Evolutionary conservation across 1,139 yeast species (phyloP), one percentile per base, ranked within the genome.

Genomic region (Hanseniaspora uvarum): DNA sequence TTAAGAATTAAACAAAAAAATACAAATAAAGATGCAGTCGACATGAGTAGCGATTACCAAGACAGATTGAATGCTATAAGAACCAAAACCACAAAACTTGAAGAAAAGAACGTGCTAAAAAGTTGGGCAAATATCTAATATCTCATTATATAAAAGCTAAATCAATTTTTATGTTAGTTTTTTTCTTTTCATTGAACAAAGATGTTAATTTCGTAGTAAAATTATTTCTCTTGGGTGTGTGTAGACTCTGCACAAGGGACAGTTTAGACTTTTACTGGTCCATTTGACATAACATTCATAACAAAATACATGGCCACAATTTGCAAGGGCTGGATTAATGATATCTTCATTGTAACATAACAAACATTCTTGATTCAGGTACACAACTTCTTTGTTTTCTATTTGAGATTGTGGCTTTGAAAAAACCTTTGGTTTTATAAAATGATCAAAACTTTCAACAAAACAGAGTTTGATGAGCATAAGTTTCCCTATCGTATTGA

Each of bases 261-360:
- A 92, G 63, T 88, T 96, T 0, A 89, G 83, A 60, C 79, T 78
- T 57, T 88, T 95, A 58, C 87, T 72, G 55, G 88, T 79, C 97
- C 97, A 92, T 61, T 86, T 95, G 6, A 81, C 76, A 7, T 87
- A 80, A 65, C 98, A 92, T 6, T 74, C 75, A 97, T 97, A 92
- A 68, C 98, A 92, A 66, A 86, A 89, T 18, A 86, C 58, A 66
- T 92, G 98, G 0, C 98, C 98, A 68, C 98, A 92, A 10, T 82
- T 78, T 0, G 95, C 88, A 56, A 88, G 80, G 1, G 95, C 74
- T 1, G 98, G 97, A n/a, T 40, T 36, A 58, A 85, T 79, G 2
- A 72, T 73, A 94, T 92, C 86, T 18, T 77, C 73, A 6, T 86
- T 81, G 36, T 89, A 72, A 65, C 98, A 92, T 38, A 92, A 72